These are phyloP conservation scores for Phaffomyces thermotolerans DNA, from an alignment of 805 yeast species.

Conservation along the genomic window DNA sequence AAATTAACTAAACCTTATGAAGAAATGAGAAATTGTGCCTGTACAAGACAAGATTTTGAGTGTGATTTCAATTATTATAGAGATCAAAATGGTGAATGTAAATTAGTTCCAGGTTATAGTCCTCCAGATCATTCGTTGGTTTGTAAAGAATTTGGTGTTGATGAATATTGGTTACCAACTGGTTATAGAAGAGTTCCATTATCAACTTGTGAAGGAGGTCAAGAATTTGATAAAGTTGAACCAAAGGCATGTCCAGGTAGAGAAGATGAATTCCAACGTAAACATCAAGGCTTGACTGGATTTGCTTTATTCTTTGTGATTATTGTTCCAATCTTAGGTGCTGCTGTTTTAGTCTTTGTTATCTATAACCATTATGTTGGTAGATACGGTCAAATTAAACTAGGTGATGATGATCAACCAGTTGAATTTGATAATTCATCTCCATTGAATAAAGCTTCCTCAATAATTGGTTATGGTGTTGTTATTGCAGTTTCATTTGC, in stretches of 20 bases:
- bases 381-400: slow-evolving; percentile 77
- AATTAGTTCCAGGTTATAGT: slow-evolving; percentile 63
- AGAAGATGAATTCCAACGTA: slow-evolving; percentile 48
- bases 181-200: slow-evolving; percentile 86
- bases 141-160: slow-evolving; percentile 49
- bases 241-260: slow-evolving; percentile 86
- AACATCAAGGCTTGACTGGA: slow-evolving; percentile 50
- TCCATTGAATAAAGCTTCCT: slow-evolving; percentile 41
- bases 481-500: slow-evolving; percentile 23
- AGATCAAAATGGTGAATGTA: slow-evolving; percentile 76
- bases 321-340: slow-evolving; percentile 45
- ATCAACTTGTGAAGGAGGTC: slow-evolving; percentile 82
- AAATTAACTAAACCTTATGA: slow-evolving; percentile 52
- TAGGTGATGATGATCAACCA: slow-evolving; percentile 72
- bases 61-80: slow-evolving; percentile 84
- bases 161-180: slow-evolving; percentile 80
- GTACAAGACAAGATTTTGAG: slow-evolving; percentile 83
- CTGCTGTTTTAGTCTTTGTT: slow-evolving; percentile 53
- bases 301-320: slow-evolving; percentile 46
- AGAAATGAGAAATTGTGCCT: slow-evolving; percentile 61
- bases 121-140: slow-evolving; percentile 58
- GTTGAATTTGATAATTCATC: slow-evolving; percentile 61
- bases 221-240: slow-evolving; percentile 55
- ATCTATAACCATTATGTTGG: slow-evolving; percentile 77
- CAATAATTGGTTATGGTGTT: slow-evolving; percentile 26